Base-by-base conservation (phyloP, 257 asterid species). In the Osmanthus fragrans region DNA sequence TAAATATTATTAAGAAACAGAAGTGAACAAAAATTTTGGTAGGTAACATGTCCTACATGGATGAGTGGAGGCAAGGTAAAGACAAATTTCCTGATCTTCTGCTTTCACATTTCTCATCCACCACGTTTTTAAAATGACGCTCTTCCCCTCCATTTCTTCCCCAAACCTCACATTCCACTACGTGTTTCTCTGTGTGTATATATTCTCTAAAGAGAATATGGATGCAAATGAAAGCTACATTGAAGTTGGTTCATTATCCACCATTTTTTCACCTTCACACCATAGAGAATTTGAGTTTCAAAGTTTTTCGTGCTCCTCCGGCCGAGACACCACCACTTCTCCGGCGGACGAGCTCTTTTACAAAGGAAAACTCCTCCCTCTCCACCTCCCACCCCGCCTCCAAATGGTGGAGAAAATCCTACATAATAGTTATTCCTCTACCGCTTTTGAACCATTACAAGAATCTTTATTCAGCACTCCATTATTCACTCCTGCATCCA, bases 291-390 rank as follows among this genome's bases (percentile, higher is more conserved):
- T 94, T 16, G 98, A 94, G 84, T 94, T 94, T 88, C 98, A 92
- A 65, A 93, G 90, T 84, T 87, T 89, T 40, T 85, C 96, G 0
- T 83, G 81, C 86, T 87, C 90, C 29, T 87, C 88, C 39, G 90
- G 87, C 39, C 83, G 79, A 40, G 94, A 82, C 76, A 77, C 91
- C 73, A 82, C 93, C 2, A 88, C 93, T 12, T 88, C 96, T 4
- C 92, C 97, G 0, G 98, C 98, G 0, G 98, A 94, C 71, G 94
- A 94, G 68, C 93, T 94, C 80, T 94, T 94, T 89, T 89, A 88
- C 89, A 94, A 88, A 87, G 98, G 98, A 0, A 90, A 90, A 58
- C 96, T 94, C 82, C 98, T 94, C 64, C 98, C 98, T 19, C 98
- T 94, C 76, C 97, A 90, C 77, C 96, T 89, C 83, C 98, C 94